Percentiles rank a stretch among this genome's conserved stretches.
phyloP scores from a whole-genome alignment of 2,329 filamentous ascomycete species.

The Trichophyton simii region DNA sequence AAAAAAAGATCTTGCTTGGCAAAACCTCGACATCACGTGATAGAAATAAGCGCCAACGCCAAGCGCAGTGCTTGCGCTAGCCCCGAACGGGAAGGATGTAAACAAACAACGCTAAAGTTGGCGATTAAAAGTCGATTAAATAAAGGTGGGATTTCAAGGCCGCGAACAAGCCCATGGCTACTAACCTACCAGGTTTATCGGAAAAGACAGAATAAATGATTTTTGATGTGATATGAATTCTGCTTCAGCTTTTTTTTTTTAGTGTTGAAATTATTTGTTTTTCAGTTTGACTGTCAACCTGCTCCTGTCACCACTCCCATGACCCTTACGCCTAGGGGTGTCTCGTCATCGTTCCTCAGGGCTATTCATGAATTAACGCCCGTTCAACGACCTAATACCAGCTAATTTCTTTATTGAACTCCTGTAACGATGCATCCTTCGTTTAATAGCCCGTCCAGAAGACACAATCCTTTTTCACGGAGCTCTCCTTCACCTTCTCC shows the following conservation, averaged over 20 bases:
- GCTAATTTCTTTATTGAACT: not conserved
- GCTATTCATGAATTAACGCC: not conserved
- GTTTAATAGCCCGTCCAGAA: constrained; percentile 55
- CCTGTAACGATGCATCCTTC: constrained; percentile 39
- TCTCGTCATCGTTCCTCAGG: not conserved
- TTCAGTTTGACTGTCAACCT: not conserved
- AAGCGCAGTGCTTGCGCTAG: constrained; percentile 9
- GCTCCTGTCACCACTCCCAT: not conserved
- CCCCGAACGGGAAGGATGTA: constrained; percentile 10
- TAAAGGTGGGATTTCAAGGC: not conserved
- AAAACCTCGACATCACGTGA: not conserved
- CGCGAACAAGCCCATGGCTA: not conserved
- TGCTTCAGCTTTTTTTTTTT: not conserved
- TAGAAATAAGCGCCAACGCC: not conserved
- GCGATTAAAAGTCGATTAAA: constrained; percentile 6
- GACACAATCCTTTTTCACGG: constrained; percentile 68
- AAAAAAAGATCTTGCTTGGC: not conserved
- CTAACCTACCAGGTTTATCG: not conserved
- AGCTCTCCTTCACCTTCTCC: constrained; percentile 54
- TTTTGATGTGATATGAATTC: not conserved
- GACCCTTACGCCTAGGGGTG: not conserved
- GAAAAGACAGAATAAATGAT: not conserved
- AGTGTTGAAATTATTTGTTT: not conserved
- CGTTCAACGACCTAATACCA: not conserved
- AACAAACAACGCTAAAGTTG: constrained; percentile 12